Conservation (phyloP, 495 filamentous ascomycete species). For the Symbiotaphrina buchneri region DNA sequence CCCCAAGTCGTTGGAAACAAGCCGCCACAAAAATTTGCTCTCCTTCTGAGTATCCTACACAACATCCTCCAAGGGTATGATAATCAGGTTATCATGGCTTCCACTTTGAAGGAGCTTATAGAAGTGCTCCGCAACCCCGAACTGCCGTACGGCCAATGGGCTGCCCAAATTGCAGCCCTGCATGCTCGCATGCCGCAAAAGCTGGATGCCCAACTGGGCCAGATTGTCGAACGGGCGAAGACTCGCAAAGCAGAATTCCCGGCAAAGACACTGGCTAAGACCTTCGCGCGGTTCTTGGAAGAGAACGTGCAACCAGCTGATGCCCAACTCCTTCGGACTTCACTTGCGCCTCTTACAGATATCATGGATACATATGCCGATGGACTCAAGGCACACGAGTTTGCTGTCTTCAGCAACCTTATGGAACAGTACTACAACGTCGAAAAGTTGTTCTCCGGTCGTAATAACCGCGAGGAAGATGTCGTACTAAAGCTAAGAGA, state of each 20-base stretch:
- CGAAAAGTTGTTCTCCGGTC: slow-evolving; percentile 70
- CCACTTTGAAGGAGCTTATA: slow-evolving; percentile 71
- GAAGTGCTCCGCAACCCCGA: slow-evolving; percentile 76
- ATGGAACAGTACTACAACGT: slow-evolving; percentile 61
- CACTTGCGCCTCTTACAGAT: slow-evolving; percentile 53
- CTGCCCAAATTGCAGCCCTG: slow-evolving; percentile 79
- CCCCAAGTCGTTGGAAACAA: slow-evolving; percentile 79
- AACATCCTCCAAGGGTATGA: slow-evolving; percentile 91
- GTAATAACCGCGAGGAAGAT: slow-evolving; percentile 74
- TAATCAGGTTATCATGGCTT: slow-evolving; percentile 89
- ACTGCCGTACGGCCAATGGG: slow-evolving; percentile 92
- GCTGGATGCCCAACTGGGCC: slow-evolving; percentile 57
- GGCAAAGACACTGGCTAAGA: slow-evolving; percentile 66
- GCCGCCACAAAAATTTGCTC: slow-evolving; percentile 67
- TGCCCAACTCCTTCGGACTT: slow-evolving; percentile 44
- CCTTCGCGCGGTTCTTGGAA: slow-evolving; percentile 68
- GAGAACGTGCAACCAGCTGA: slow-evolving; percentile 55
- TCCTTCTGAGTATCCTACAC: slow-evolving; percentile 53
- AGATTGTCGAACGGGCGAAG: slow-evolving; percentile 64
- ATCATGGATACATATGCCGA: slow-evolving; percentile 72
- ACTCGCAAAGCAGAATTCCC: slow-evolving; percentile 73
- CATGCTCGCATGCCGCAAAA: slow-evolving; percentile 92
- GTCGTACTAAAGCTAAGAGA: slow-evolving; percentile 86
- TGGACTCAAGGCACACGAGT: slow-evolving; percentile 80
- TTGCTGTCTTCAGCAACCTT: slow-evolving; percentile 54